phyloP scores from a whole-genome alignment of 1,139 yeast genomes.

The Suhomyces panamericanus region DNA sequence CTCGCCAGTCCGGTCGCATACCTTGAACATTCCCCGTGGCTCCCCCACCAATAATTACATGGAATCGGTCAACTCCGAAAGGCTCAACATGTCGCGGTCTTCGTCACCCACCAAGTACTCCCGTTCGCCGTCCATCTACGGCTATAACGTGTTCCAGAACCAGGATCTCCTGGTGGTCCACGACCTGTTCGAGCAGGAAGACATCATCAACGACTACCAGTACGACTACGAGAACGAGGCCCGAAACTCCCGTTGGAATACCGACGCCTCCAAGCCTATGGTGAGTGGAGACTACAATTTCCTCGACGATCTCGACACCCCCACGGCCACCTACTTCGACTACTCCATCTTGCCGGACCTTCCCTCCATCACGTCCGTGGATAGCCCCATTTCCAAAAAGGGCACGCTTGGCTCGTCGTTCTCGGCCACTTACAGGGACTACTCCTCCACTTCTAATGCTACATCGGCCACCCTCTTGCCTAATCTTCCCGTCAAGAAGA shows the following conservation, averaged over 20 bases:
- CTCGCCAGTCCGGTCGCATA: not conserved
- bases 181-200: conserved; percentile 5
- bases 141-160: conserved; percentile 5
- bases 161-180: not conserved
- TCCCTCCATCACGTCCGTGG: conserved; percentile 23
- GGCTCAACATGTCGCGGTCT: conserved; percentile 19
- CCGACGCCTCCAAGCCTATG: conserved; percentile 4
- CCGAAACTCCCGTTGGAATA: conserved; percentile 9
- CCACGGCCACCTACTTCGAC: conserved; percentile 37
- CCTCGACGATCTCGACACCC: conserved; percentile 24
- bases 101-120: conserved; percentile 33
- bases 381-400: conserved; percentile 10
- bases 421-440: not conserved
- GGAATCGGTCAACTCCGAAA: conserved; percentile 3
- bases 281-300: conserved; percentile 12
- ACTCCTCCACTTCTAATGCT: conserved; percentile 7
- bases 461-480: conserved; percentile 9
- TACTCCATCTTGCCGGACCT: conserved; percentile 44
- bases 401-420: not conserved
- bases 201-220: conserved; percentile 8
- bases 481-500: conserved; percentile 14
- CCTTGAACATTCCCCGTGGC: conserved; percentile 9
- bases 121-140: conserved; percentile 20
- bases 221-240: conserved; percentile 13
- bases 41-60: conserved; percentile 8